Evolutionary conservation across 2,329 filamentous ascomycete genomes (phyloP), one percentile per base, ranked within the genome.

Genomic region (Aulographum hederae): DNA sequence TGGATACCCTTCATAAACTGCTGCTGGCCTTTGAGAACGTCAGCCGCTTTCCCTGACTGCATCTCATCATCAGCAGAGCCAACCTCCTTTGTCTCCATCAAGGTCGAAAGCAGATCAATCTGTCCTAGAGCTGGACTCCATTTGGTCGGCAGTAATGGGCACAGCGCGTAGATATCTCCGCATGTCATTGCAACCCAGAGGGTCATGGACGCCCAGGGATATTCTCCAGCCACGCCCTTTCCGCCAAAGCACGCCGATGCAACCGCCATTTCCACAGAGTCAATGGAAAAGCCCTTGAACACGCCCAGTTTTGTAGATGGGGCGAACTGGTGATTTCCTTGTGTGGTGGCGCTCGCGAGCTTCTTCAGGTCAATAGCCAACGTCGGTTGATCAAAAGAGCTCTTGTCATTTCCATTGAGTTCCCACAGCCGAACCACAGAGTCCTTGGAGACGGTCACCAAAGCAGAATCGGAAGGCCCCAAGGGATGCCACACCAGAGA

Each of bases 101-200:
- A n/a, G n/a, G n/a, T n/a, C n/a, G n/a, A n/a, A n/a, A n/a, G n/a
- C n/a, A n/a, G n/a, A n/a, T n/a, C n/a, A n/a, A n/a, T n/a, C n/a
- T n/a, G n/a, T n/a, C n/a, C n/a, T n/a, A n/a, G n/a, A n/a, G 26
- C 18, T 37, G 43, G 38, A 17, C 30, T 12, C 84, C 86, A 95
- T 43, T 77, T 81, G 32, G 73, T 73, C 1, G 89, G 89, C 19
- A 98, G 61, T 26, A 98, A 63, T 2, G 89, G 89, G 47, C 85
- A 94, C 6, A 98, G 60, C 2, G 86, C 85, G 47, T 98, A 98
- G 4, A 95, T 68, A 46, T 94, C 85, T 3, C 89, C 89, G 37
- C 82, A 78, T 23, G 73, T 72, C 78, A 94, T 98, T n/a, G 85
- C 84, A 32, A 95, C 61, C 81, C 86, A 98, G 8, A 98, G 63